A percentile compares a stretch with the other conserved stretches of the same genome.
These are phyloP conservation scores for Tolypocladium inflatum DNA, from an alignment of 2,329 filamentous ascomycete genomes.

Conservation along the genomic window DNA sequence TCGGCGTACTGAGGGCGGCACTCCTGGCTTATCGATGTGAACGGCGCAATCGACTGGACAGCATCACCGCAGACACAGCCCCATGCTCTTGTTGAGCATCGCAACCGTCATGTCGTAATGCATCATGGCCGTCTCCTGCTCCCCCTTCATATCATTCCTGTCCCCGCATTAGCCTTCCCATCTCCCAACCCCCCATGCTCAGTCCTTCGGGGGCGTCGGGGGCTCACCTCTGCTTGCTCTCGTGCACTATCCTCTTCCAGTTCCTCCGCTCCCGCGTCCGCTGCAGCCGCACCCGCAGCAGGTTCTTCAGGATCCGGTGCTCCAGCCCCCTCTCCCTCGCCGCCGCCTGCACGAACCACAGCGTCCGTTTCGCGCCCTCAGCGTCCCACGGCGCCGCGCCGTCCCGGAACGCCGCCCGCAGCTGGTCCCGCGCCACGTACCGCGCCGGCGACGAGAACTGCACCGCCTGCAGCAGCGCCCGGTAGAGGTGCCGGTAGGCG, in stretches of 20 bases:
- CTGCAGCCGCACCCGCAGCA: slow-evolving; percentile 32
- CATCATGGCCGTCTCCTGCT: slow-evolving; percentile 31
- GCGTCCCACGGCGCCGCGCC: slow-evolving; percentile 32
- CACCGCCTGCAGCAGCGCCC: slow-evolving; percentile 57
- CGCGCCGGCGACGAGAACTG: slow-evolving; percentile 62
- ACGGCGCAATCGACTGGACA: background rate
- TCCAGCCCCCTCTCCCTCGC: slow-evolving; percentile 55
- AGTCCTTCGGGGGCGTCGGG: background rate
- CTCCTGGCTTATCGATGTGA: background rate
- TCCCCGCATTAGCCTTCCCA: background rate
- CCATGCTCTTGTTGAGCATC: slow-evolving; percentile 68
- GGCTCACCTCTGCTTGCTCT: slow-evolving; percentile 15
- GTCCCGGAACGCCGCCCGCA: slow-evolving; percentile 48
- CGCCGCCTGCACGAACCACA: slow-evolving; percentile 62
- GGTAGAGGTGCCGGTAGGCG: slow-evolving; percentile 63
- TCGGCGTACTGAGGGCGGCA: background rate
- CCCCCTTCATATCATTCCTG: slow-evolving; percentile 10
- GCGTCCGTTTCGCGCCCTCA: slow-evolving; percentile 50
- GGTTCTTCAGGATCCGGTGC: slow-evolving; percentile 61
- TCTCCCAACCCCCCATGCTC: background rate
- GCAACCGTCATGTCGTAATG: slow-evolving; percentile 61
- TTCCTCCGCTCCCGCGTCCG: slow-evolving; percentile 4
- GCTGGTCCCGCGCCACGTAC: slow-evolving; percentile 47
- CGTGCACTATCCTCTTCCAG: slow-evolving; percentile 11
- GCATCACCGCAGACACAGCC: slow-evolving; percentile 46